A percentile compares a stretch with the other conserved stretches of the same genome.
These are phyloP conservation scores for Coelastrella sp. DNA, from an alignment of 139 green algal genomes.

Conservation along the genomic window DNA sequence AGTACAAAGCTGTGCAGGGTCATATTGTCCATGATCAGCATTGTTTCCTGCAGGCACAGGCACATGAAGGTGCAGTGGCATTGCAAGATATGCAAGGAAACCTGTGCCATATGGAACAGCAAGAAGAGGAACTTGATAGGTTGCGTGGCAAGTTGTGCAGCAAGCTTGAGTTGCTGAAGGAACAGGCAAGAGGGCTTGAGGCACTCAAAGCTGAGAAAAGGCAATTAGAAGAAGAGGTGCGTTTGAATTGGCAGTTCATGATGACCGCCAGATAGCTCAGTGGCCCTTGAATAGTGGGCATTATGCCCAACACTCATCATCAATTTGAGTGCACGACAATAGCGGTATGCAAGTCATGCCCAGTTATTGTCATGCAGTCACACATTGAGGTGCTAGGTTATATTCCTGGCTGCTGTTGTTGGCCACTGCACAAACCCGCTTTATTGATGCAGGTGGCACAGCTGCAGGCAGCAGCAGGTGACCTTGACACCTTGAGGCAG, in stretches of 20 bases:
- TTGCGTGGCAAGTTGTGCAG: constrained; percentile 30
- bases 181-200: constrained; percentile 23
- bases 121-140: constrained; percentile 26
- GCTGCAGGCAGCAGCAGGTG: neutral
- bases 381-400: no score
- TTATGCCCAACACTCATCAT: no score
- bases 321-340: no score
- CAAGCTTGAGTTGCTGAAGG: constrained; percentile 18
- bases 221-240: constrained; percentile 44
- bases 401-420: no score
- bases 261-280: no score
- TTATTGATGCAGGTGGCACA: neutral
- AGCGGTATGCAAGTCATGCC: no score
- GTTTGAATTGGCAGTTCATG: neutral
- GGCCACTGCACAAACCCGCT: no score
- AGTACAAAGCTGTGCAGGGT: no score
- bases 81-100: neutral
- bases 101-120: constrained; percentile 6
- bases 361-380: no score
- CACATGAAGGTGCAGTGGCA: neutral
- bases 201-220: constrained; percentile 29
- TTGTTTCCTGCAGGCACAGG: neutral
- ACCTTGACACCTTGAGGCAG: neutral
- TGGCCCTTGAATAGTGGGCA: no score
- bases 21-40: no score